Base-by-base conservation (phyloP, 768 basidiomycete species). In the Lentinula detonsa region DNA sequence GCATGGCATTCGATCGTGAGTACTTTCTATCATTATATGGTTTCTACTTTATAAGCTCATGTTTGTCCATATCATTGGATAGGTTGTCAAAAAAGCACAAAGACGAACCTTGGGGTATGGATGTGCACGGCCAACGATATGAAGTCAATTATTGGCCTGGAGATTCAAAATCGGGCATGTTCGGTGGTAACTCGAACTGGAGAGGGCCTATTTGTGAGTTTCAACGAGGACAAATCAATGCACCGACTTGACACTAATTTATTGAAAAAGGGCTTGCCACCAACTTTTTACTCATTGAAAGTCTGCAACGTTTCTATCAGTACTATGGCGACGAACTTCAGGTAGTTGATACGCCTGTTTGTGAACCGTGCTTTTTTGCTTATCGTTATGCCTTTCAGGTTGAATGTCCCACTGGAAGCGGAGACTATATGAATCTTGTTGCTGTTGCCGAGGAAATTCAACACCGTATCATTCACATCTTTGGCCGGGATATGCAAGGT, bases 181-280 rank as follows among this genome's bases (percentile, higher is more conserved):
- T 97, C 73, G 94, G 95, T 57, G 93, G 93, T n/a, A 95, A 95
- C 70, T 95, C 93, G n/a, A 95, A 95, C 65, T 96, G 93, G 93
- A 79, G 94, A 71, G 94, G 94, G n/a, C 90, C 90, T 3, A 90
- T 91, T 61, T 92, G 90, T 90, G 65, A 74, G 84, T 61, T 45
- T 28, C 23, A 21, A 39, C 0, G 15, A 46, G 8, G 10, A 31
- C 13, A 9, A 28, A 3, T 37, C n/a, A 8, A 37, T 16, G n/a
- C 54, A 3, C 21, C 2, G 31, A 33, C 33, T 51, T 59, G 16
- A 43, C 6, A 3, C 4, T n/a, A 21, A 11, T 15, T 35, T 23
- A 43, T n/a, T 23, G 18, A n/a, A 23, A 10, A 72, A 84, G 93
- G 96, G 97, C 85, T 98, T 45, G 95, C 97, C 8, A 92, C 93